Evolutionary conservation across 2,329 filamentous ascomycete genomes (phyloP).

Genomic region (Pyrenochaeta sp.): DNA sequence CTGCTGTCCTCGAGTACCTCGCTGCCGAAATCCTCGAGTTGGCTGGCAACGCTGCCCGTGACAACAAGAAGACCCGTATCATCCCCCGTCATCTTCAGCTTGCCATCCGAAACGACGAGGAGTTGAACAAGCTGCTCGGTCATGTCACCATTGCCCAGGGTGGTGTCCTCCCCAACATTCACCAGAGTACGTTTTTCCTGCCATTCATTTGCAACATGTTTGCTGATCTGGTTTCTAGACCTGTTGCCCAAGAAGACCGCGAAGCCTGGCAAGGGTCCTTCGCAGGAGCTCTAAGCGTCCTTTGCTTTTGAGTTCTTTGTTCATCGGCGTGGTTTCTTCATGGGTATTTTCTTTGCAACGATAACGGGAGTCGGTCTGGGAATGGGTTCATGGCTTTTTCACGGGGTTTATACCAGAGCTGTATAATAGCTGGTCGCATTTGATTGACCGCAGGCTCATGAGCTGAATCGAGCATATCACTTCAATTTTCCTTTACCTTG

Average conservation of each 20-base stretch:
- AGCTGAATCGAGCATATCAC: slow-evolving; percentile 50
- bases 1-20: slow-evolving; percentile 97
- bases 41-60: slow-evolving; percentile 96
- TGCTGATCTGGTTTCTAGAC: slow-evolving; percentile 69
- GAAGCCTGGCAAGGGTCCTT: slow-evolving; percentile 90
- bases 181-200: slow-evolving; percentile 78
- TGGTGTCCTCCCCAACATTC: slow-evolving; percentile 96
- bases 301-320: slow-evolving; percentile 44
- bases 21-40: slow-evolving; percentile 98
- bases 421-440: slow-evolving; percentile 66
- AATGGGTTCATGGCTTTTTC: slow-evolving; percentile 63
- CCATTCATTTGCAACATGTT: slow-evolving; percentile 2
- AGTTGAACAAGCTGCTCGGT: slow-evolving; percentile 97
- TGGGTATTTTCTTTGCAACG: slow-evolving; percentile 71
- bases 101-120: slow-evolving; percentile 98
- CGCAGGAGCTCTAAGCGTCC: slow-evolving; percentile 85
- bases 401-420: slow-evolving; percentile 61
- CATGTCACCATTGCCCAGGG: slow-evolving; percentile 97
- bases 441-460: slow-evolving; percentile 56
- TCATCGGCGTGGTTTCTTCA: slow-evolving; percentile 54
- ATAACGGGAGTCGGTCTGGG: slow-evolving; percentile 76
- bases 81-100: slow-evolving; percentile 98
- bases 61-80: slow-evolving; percentile 99
- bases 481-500: slow-evolving; percentile 9
- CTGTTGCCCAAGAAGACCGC: slow-evolving; percentile 98